phyloP scores from a whole-genome alignment of 1,139 yeast genomes.

The Pichia sp. region DNA sequence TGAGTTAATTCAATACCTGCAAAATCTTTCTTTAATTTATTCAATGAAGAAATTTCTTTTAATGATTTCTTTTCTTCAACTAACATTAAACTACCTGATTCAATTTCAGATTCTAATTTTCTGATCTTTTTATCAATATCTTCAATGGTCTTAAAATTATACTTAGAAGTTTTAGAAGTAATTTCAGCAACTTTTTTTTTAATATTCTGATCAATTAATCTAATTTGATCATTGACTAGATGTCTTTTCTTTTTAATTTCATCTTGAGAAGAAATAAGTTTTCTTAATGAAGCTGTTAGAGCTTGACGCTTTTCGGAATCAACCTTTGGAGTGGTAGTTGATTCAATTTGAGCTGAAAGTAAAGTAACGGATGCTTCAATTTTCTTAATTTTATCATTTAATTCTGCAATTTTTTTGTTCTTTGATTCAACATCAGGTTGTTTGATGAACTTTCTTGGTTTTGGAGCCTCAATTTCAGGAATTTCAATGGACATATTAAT shows the following conservation, averaged over 20 bases:
- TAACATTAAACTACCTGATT: slow-evolving; percentile 74
- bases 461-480: slow-evolving; percentile 23
- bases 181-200: slow-evolving; percentile 77
- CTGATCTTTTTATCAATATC: slow-evolving; percentile 75
- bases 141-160: slow-evolving; percentile 61
- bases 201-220: slow-evolving; percentile 60
- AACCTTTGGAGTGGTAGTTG: slow-evolving; percentile 38
- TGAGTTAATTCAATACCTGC: slow-evolving; percentile 69
- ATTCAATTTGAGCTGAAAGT: slow-evolving; percentile 39
- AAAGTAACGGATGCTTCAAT: slow-evolving; percentile 48
- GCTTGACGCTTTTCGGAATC: slow-evolving; percentile 52
- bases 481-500: slow-evolving; percentile 11
- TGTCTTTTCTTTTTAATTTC: slow-evolving; percentile 66
- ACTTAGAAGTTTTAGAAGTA: slow-evolving; percentile 63
- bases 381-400: slow-evolving; percentile 64
- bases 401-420: slow-evolving; percentile 53
- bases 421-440: slow-evolving; percentile 67
- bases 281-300: slow-evolving; percentile 60
- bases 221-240: slow-evolving; percentile 65
- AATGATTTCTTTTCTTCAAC: slow-evolving; percentile 87
- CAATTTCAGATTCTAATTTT: slow-evolving; percentile 67
- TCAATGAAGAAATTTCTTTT: slow-evolving; percentile 78
- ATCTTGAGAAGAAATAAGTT: slow-evolving; percentile 61
- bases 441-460: slow-evolving; percentile 50
- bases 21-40: slow-evolving; percentile 78